A percentile compares a stretch with the other conserved stretches of the same genome.
phyloP scores from a whole-genome alignment of 495 filamentous ascomycete genomes.

The Penicillium pulvis region DNA sequence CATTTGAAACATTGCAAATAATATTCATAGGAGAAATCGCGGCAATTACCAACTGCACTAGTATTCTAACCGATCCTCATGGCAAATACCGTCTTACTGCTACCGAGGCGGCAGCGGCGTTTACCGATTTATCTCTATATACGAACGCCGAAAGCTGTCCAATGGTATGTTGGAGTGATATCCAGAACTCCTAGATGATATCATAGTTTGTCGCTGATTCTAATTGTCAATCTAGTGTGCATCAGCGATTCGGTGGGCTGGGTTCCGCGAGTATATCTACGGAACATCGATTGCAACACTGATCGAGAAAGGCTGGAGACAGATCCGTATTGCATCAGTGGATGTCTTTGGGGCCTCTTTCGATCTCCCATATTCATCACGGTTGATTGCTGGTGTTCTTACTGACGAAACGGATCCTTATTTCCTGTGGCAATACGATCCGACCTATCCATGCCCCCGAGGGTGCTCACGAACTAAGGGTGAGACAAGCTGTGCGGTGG shows the following conservation, averaged over 20 bases:
- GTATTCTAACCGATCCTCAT: slow-evolving; percentile 44
- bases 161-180: slow-evolving; percentile 36
- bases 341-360: slow-evolving; percentile 49
- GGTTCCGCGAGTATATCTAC: slow-evolving; percentile 57
- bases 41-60: slow-evolving; percentile 54
- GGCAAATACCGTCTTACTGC: slow-evolving; percentile 45
- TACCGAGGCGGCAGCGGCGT: slow-evolving; percentile 42
- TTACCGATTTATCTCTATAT: slow-evolving; percentile 50
- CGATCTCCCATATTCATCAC: slow-evolving; percentile 34
- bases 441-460: slow-evolving; percentile 40
- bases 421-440: slow-evolving; percentile 56
- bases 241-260: slow-evolving; percentile 55
- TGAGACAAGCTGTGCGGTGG: slow-evolving; percentile 3
- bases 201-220: neutral
- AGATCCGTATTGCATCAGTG: slow-evolving; percentile 47
- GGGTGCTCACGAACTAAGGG: slow-evolving; percentile 33
- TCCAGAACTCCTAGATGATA: neutral
- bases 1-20: neutral
- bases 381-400: slow-evolving; percentile 45
- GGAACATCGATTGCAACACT: slow-evolving; percentile 48
- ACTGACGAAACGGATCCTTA: slow-evolving; percentile 53
- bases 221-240: slow-evolving; percentile 43
- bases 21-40: slow-evolving; percentile 48
- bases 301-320: slow-evolving; percentile 48
- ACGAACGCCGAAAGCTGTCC: slow-evolving; percentile 60